A percentile compares a stretch with the other conserved stretches of the same genome.
Evolutionary conservation across 768 basidiomycete genomes (phyloP).

Genomic region (Coprinellus micaceus): DNA sequence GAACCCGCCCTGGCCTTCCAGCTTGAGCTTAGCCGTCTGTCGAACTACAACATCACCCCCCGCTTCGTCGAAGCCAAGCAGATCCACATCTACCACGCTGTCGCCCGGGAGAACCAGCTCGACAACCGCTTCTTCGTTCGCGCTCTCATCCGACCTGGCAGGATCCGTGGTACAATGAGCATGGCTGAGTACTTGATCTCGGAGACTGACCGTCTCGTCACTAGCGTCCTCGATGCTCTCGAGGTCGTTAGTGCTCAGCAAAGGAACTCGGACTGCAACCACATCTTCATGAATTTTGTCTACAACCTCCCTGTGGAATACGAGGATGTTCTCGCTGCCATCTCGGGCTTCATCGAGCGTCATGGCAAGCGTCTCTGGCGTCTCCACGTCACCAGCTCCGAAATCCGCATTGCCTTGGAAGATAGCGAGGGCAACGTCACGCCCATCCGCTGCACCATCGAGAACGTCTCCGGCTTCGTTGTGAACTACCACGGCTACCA

Average conservation of each 20-base stretch:
- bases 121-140: slow-evolving; percentile 98
- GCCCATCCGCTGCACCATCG: slow-evolving; percentile 95
- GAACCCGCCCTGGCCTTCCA: slow-evolving; percentile 98
- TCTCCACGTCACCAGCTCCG: slow-evolving; percentile 94
- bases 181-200: slow-evolving; percentile 98
- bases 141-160: slow-evolving; percentile 92
- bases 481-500: slow-evolving; percentile 98
- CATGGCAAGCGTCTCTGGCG: slow-evolving; percentile 99
- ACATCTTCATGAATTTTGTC: slow-evolving; percentile 98
- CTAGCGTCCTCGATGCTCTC: slow-evolving; percentile 88
- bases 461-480: slow-evolving; percentile 98
- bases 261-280: slow-evolving; percentile 94
- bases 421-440: slow-evolving; percentile 93
- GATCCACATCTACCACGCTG: slow-evolving; percentile 95
- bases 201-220: slow-evolving; percentile 95
- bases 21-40: slow-evolving; percentile 92
- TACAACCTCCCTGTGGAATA: slow-evolving; percentile 95
- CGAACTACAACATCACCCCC: slow-evolving; percentile 95
- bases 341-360: slow-evolving; percentile 98
- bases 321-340: slow-evolving; percentile 93
- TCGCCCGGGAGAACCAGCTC: slow-evolving; percentile 94
- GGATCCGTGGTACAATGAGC: slow-evolving; percentile 87
- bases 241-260: slow-evolving; percentile 90
- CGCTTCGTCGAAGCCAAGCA: slow-evolving; percentile 96
- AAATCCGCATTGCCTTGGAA: slow-evolving; percentile 93